These are phyloP conservation scores for Sutorius australiensis DNA, from an alignment of 768 basidiomycete species.

Conservation along the genomic window DNA sequence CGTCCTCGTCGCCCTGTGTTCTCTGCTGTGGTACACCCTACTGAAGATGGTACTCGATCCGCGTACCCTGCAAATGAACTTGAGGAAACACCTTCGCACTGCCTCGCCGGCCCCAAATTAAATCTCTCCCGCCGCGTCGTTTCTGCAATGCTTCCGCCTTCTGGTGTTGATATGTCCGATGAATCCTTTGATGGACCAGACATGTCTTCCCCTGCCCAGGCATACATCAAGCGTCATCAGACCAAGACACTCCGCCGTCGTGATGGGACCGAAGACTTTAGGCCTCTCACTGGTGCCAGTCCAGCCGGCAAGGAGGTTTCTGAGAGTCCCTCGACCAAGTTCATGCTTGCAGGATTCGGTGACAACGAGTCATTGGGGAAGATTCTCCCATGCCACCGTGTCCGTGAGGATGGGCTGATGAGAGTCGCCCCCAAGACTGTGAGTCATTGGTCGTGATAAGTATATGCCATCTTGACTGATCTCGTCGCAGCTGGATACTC, in stretches of 20 bases:
- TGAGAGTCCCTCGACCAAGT: slow-evolving; percentile 57
- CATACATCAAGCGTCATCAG: slow-evolving; percentile 74
- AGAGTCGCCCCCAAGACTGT: slow-evolving; percentile 81
- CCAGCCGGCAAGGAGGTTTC: slow-evolving; percentile 43
- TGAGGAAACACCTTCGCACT: slow-evolving; percentile 30
- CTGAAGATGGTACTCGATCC: slow-evolving; percentile 38
- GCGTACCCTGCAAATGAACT: slow-evolving; percentile 41
- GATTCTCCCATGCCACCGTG: slow-evolving; percentile 88
- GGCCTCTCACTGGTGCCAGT: slow-evolving; percentile 66
- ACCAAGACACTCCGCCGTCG: slow-evolving; percentile 73
- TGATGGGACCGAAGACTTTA: slow-evolving; percentile 79
- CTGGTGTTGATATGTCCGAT: slow-evolving; percentile 45
- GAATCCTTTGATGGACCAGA: slow-evolving; percentile 53
- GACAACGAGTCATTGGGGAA: slow-evolving; percentile 93
- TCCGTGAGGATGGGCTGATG: slow-evolving; percentile 94
- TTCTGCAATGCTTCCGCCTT: slow-evolving; percentile 60
- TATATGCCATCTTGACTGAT: background rate
- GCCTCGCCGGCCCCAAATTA: slow-evolving; percentile 23
- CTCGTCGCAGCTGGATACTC: slow-evolving; percentile 59
- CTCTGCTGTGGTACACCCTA: slow-evolving; percentile 56
- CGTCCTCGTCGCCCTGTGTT: slow-evolving; percentile 64
- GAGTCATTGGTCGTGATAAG: slow-evolving; percentile 26
- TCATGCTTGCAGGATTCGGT: slow-evolving; percentile 70
- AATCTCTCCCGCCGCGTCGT: slow-evolving; percentile 67
- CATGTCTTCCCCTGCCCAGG: slow-evolving; percentile 77